Evolutionary conservation across 1,139 yeast genomes (phyloP), one percentile per base, ranked within the genome.

Genomic region (Torulaspora globosa): DNA sequence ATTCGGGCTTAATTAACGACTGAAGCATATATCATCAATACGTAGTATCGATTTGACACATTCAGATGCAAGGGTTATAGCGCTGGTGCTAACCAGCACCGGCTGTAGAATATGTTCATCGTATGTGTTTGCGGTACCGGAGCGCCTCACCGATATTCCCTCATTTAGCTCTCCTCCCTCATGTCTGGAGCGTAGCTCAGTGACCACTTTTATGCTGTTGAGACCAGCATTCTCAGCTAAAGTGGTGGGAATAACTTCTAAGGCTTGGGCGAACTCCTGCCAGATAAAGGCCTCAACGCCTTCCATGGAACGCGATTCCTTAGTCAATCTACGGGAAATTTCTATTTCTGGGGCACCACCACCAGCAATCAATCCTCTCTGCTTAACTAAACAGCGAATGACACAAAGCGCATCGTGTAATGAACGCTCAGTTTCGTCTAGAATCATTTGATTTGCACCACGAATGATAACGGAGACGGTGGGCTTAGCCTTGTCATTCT

Each of bases 341-440:
- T 92, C 98, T 57, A 92, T 81, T 71, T 92, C 99, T 39, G 98
- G 96, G 5, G 98, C 97, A 57, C 98, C 98, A 55, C 99, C 98
- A 59, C 99, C 99, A 11, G 97, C 97, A 70, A 92, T 88, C 62
- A 92, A 74, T 2, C 96, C 97, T 65, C 80, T 85, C 69, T 89
- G 92, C 67, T 92, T 90, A 34, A 94, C 97, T 48, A 92, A 74
- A 72, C 98, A 92, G 67, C 97, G 82, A 48, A 94, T 79, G 23
- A 94, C 99, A 75, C 99, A 92, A 49, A 92, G 76, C 1, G 98
- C 97, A 69, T 92, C 98, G 64, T 92, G 99, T 57, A 92, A 73
- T 4, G 97, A 89, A 68, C 98, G 83, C 67, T 94, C 99, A 37
- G 97, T 82, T 71, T 92, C 98, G 67, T 92, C 98, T 51, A 92